These are phyloP conservation scores for Colletotrichum siamense DNA, from an alignment of 2,329 filamentous ascomycete genomes.

Conservation along the genomic window DNA sequence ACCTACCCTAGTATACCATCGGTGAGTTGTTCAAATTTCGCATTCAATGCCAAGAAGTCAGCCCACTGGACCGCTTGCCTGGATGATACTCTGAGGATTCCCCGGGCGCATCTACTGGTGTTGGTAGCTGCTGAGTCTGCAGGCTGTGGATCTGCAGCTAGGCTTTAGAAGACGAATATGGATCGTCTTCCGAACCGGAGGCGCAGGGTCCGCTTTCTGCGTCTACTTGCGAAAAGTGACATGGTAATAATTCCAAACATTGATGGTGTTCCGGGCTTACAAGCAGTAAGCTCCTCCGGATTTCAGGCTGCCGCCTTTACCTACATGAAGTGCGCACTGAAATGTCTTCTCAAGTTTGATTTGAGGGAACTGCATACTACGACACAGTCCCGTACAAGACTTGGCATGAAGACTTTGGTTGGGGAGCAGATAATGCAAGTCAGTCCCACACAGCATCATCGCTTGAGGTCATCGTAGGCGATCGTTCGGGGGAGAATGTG, in stretches of 20 bases:
- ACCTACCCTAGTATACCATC: neutral
- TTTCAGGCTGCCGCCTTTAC: neutral
- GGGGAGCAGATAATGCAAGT: neutral
- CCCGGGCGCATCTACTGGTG: neutral
- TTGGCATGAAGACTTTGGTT: neutral
- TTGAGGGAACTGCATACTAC: neutral
- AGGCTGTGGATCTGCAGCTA: neutral
- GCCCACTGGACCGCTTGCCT: neutral
- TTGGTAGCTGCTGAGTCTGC: neutral
- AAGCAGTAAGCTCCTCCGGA: neutral
- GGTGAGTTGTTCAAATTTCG: neutral
- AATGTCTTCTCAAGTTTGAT: neutral
- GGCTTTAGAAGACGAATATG: neutral
- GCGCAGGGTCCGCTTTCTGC: neutral
- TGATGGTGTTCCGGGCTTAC: neutral
- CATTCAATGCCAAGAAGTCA: neutral
- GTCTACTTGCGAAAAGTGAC: neutral
- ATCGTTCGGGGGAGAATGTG: neutral
- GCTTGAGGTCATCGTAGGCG: neutral
- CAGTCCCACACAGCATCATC: neutral
- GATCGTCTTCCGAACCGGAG: neutral
- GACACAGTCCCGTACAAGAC: neutral
- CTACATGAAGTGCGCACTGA: neutral
- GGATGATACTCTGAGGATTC: neutral
- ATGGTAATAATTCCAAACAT: neutral